A percentile compares a stretch with the other conserved stretches of the same genome.
Evolutionary conservation across 2,329 filamentous ascomycete species (phyloP).

Genomic region (Penicillium frequentans): DNA sequence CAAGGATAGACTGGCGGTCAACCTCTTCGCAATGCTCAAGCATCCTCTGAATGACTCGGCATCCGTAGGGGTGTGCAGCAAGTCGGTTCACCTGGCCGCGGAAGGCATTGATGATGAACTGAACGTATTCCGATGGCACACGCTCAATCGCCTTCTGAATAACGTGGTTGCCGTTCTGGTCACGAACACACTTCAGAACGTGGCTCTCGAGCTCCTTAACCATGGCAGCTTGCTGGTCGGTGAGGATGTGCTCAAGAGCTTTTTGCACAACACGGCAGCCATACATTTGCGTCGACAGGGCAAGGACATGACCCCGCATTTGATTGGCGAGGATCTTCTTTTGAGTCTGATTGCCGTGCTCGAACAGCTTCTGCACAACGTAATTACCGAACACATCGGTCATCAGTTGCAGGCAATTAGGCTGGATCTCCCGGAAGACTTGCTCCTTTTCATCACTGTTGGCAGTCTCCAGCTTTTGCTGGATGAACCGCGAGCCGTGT

Average conservation of each 20-base stretch:
- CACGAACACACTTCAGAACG: constrained; percentile 74
- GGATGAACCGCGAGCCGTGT: constrained; percentile 92
- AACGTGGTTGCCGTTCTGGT: constrained; percentile 94
- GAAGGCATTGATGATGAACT: constrained; percentile 82
- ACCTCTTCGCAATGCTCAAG: constrained; percentile 75
- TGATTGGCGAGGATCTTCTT: constrained; percentile 82
- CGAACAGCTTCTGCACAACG: constrained; percentile 96
- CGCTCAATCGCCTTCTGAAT: constrained; percentile 90
- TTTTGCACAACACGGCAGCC: constrained; percentile 96
- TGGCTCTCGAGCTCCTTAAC: constrained; percentile 78
- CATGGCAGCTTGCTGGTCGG: constrained; percentile 84
- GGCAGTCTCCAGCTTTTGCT: constrained; percentile 84
- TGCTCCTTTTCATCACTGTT: constrained; percentile 95
- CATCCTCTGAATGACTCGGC: constrained; percentile 89
- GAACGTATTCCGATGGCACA: constrained; percentile 74
- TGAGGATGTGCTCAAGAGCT: constrained; percentile 84
- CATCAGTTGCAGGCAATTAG: constrained; percentile 85
- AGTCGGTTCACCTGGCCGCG: constrained; percentile 71
- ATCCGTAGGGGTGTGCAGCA: constrained; percentile 80
- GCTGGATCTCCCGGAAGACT: constrained; percentile 82
- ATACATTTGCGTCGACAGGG: constrained; percentile 84
- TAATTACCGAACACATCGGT: constrained; percentile 98
- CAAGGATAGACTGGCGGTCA: constrained; percentile 70
- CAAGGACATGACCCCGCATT: constrained; percentile 82
- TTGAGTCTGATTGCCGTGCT: constrained; percentile 90